Conservation (phyloP, 208 protist genomes). For the Leishmania braziliensis region DNA sequence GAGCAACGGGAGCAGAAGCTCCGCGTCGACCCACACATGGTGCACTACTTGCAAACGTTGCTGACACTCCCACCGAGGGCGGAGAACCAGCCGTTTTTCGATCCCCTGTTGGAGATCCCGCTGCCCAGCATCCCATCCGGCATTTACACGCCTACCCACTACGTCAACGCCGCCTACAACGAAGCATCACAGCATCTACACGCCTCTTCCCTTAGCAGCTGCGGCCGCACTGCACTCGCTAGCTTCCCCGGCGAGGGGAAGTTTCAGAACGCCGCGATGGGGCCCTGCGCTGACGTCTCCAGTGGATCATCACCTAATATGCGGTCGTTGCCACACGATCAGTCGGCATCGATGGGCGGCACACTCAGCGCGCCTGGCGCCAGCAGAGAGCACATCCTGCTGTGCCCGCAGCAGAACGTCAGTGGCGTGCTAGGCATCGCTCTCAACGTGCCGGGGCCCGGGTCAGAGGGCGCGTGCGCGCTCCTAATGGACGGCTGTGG, state of each 20-base stretch:
- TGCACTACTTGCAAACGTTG: slow-evolving; percentile 20
- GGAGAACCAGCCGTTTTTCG: slow-evolving; percentile 21
- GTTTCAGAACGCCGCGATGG: background rate
- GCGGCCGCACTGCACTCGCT: background rate
- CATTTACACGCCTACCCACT: slow-evolving; percentile 35
- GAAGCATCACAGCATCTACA: slow-evolving; percentile 9
- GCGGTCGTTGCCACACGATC: background rate
- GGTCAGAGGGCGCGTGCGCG: background rate
- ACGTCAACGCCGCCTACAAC: slow-evolving; percentile 29
- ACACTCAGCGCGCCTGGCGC: background rate
- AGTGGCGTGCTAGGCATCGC: background rate
- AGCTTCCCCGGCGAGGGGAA: slow-evolving; percentile 12
- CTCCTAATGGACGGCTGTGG: background rate
- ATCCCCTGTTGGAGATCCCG: slow-evolving; percentile 33
- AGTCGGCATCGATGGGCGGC: background rate
- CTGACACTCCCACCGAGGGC: slow-evolving; percentile 17
- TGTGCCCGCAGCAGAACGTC: background rate
- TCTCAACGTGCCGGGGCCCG: background rate
- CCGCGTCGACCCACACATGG: slow-evolving; percentile 18
- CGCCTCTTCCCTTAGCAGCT: background rate
- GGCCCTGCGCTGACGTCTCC: background rate
- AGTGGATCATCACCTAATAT: background rate
- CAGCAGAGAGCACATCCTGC: background rate
- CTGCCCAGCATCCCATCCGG: slow-evolving; percentile 28
- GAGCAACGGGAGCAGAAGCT: slow-evolving; percentile 11